Base-by-base conservation (phyloP, 2,329 filamentous ascomycete species). In the Monilinia fructigena region DNA sequence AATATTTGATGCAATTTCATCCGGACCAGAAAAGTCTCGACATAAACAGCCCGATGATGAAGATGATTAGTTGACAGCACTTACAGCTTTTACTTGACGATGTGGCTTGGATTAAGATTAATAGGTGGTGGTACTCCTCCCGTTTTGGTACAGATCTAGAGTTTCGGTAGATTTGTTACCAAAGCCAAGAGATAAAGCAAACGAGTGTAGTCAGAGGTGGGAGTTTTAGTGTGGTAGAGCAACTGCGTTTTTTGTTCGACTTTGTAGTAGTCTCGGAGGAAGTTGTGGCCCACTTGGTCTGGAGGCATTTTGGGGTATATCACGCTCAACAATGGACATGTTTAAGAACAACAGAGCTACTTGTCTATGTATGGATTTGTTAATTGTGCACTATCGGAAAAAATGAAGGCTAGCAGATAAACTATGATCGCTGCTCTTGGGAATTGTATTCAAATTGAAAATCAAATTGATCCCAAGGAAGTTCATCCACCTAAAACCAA, bases 21-120 rank as follows among this genome's bases (percentile, higher is more conserved):
- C 95, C 0, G 92, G 89, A 0, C 79, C 87, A 8, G 91, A 93
- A 78, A 96, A 98, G 79, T 98, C 93, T 70, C 93, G 87, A 76
- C 95, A 98, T 67, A 87, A 80, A 76, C 95, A 98, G n/a, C 78
- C 76, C n/a, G 71, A 70, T 45, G 48, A 62, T 55, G 40, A 73
- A 23, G 72, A 60, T 20, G 72, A 62, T 73, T 23, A 53, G 68
- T 68, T 50, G 69, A 68, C 68, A 50, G 68, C 54, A 63, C 72
- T 76, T 6, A 77, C 78, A 2, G 81, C 80, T 63, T 83, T 78
- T 42, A 86, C 82, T 70, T 86, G 80, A n/a, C 14, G 76, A 73
- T 11, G 74, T 12, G 75, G 75, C 45, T 75, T 75, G 1, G 75
- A 75, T 63, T 71, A 23, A 73, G 16, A 53, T 72, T 72, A 42